Percentiles rank a stretch among this genome's conserved stretches.
Conservation (phyloP, 179 eudicot genomes). For the Camellia oleifera region DNA sequence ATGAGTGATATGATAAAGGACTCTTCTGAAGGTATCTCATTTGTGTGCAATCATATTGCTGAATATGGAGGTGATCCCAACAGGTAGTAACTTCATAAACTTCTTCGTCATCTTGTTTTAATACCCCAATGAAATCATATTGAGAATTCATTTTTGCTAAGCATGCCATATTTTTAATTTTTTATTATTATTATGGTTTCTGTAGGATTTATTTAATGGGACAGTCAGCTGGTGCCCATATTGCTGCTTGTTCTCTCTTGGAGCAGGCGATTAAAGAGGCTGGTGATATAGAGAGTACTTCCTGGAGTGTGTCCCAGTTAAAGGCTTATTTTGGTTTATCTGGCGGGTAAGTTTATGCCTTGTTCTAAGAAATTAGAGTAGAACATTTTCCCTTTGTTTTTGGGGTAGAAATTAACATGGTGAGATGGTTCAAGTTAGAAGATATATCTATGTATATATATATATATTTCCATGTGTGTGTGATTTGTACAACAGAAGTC, state of each 20-base stretch:
- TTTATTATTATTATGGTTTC: constrained; percentile 1
- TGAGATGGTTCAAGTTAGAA: background rate
- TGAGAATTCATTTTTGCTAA: constrained; percentile 3
- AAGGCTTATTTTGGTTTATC: constrained; percentile 94
- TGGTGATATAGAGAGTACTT: constrained; percentile 51
- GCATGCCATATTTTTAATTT: background rate
- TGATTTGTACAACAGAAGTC: background rate
- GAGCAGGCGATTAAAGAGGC: constrained; percentile 83
- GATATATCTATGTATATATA: background rate
- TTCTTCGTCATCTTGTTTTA: background rate
- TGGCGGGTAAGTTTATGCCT: constrained; percentile 61
- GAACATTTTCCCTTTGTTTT: background rate
- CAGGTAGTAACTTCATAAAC: constrained; percentile 40
- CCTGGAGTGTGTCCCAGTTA: constrained; percentile 87
- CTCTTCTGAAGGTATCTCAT: constrained; percentile 90
- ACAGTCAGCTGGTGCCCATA: constrained; percentile 99
- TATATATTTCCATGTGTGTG: background rate
- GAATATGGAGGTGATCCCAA: constrained; percentile 97
- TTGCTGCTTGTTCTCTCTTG: constrained; percentile 85
- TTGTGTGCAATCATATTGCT: constrained; percentile 79
- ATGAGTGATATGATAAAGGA: constrained; percentile 89
- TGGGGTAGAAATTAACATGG: background rate
- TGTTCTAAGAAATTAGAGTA: no score
- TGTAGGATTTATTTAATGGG: constrained; percentile 90
- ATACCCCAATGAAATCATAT: background rate